phyloP scores from a whole-genome alignment of 2,329 filamentous ascomycete genomes.

The Fusarium subtropicale region DNA sequence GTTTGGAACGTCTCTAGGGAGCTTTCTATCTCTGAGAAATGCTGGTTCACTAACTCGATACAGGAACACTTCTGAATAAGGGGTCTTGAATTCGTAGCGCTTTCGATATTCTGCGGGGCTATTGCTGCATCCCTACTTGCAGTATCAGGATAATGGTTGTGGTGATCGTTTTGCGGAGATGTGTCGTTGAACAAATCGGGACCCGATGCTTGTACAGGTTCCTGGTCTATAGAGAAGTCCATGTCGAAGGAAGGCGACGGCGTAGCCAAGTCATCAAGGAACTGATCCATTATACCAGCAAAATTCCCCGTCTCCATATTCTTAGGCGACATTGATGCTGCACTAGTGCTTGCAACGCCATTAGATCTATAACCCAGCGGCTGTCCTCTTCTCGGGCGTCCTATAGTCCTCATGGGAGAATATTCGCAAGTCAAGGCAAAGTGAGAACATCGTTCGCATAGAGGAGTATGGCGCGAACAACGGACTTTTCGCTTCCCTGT shows the following conservation, averaged over 20 bases:
- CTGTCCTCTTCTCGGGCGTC: neutral
- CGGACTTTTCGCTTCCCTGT: conserved; percentile 35
- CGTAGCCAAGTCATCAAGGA: neutral
- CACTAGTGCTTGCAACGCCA: neutral
- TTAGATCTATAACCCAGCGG: neutral
- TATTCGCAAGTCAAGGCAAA: conserved; percentile 32
- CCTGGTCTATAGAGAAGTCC: neutral
- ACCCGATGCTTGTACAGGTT: accelerated
- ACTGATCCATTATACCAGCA: conserved; percentile 19
- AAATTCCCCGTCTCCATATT: neutral
- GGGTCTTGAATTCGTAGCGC: accelerated
- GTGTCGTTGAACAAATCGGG: neutral
- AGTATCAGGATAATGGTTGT: accelerated
- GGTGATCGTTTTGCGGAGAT: neutral
- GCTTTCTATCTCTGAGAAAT: conserved; percentile 16
- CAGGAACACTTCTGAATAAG: conserved; percentile 6
- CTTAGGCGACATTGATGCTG: neutral
- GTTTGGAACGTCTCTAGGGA: conserved; percentile 17
- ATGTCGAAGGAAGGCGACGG: conserved; percentile 3
- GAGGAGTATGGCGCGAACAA: conserved; percentile 29
- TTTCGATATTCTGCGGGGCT: neutral
- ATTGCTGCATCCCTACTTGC: neutral
- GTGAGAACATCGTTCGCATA: conserved; percentile 35
- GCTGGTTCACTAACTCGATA: conserved; percentile 13
- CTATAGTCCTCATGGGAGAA: conserved; percentile 30